Conservation (phyloP, 805 yeast genomes). For the Blastobotrys chiropterorum region DNA sequence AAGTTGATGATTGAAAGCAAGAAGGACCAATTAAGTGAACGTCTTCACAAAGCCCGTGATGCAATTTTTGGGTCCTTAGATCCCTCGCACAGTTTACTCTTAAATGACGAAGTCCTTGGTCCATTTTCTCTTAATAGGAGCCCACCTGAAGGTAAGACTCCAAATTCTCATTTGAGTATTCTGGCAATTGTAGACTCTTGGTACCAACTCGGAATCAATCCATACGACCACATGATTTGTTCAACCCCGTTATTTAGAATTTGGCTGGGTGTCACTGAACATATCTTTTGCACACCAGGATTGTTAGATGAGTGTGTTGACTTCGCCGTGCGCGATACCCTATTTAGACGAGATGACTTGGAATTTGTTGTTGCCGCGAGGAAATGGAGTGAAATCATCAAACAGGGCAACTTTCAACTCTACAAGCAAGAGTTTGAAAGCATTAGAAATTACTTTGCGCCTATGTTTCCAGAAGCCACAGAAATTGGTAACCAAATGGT, state of each 20-base stretch:
- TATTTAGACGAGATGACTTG: conserved; percentile 82
- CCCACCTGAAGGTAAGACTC: conserved; percentile 54
- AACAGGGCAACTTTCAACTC: conserved; percentile 64
- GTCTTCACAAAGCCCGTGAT: conserved; percentile 62
- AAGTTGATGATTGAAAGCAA: conserved; percentile 73
- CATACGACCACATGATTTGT: conserved; percentile 95
- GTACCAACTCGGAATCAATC: conserved; percentile 77
- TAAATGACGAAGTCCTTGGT: conserved; percentile 76
- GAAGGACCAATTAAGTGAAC: conserved; percentile 46
- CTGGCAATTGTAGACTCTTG: conserved; percentile 92
- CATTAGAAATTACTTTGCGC: conserved; percentile 77
- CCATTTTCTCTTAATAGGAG: conserved; percentile 69
- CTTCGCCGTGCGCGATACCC: conserved; percentile 58
- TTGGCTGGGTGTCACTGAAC: conserved; percentile 90
- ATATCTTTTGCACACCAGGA: conserved; percentile 77
- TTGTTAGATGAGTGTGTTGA: conserved; percentile 73
- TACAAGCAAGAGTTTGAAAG: conserved; percentile 69
- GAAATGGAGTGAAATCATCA: conserved; percentile 76
- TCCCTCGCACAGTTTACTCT: conserved; percentile 49
- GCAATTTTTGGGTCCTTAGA: conserved; percentile 64
- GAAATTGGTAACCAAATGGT: conserved; percentile 92
- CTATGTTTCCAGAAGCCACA: conserved; percentile 84
- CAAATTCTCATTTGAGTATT: conserved; percentile 85
- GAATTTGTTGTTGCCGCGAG: conserved; percentile 91
- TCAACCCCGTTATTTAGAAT: conserved; percentile 91